Evolutionary conservation across 2,329 filamentous ascomycete species (phyloP), one percentile per base, ranked within the genome.

Genomic region (Penicillium glabrum): DNA sequence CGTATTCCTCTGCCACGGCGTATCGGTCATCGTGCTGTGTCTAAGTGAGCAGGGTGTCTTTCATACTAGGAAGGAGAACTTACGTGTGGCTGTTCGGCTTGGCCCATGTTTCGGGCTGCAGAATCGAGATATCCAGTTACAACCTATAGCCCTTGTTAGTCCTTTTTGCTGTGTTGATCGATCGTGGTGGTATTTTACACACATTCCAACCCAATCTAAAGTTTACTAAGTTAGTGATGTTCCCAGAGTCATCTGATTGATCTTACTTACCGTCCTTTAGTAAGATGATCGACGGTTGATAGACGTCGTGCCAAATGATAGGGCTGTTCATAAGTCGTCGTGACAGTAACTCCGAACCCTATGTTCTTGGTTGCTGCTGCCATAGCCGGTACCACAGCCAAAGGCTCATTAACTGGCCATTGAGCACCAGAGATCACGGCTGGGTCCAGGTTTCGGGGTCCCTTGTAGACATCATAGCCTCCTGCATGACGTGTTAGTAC

Each of bases 361-460:
- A 90, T 81, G 56, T 79, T 88, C 61, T 83, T 81, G 0, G 87
- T 89, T 0, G 79, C 86, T 1, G 86, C 86, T 1, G 87, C 86
- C 86, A 89, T 88, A 2, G 86, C 86, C 2, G 86, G 80, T 0
- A 89, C 78, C 2, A 86, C 80, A 1, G 82, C 80, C 1, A 89
- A 67, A 0, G 87, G 87, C 67, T 90, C 87, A 58, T 88, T 89
- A n/a, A 89, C 84, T 0, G 87, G 87, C 81, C 85, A 89, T 70
- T 90, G 87, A 0, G 86, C 85, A 1, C 85, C 87, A 0, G 85
- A 83, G 1, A 79, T 69, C 48, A 88, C 81, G 0, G 86, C 84
- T 0, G 86, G 82, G 3, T 82, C 80, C 3, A 89, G 77, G 58
- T 83, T 86, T 4, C 77, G 72, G 0, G 83, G 83, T 0, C 85